Conservation (phyloP, 768 basidiomycete species). For the Leucosporidium yakuticum region DNA sequence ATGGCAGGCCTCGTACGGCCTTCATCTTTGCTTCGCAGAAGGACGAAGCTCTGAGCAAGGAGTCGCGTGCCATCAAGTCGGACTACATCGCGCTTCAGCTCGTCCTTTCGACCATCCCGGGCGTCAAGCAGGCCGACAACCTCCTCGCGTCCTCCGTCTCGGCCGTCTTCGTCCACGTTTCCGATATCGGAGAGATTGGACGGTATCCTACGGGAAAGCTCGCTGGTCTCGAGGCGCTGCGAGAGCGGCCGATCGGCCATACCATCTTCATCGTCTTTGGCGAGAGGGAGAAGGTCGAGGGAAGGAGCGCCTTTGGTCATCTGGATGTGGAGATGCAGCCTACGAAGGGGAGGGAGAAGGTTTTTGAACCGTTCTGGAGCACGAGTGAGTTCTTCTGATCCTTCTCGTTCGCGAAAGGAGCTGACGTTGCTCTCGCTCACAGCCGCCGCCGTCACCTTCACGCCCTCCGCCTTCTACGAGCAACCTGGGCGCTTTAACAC, state of each 20-base stretch:
- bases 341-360: neutral
- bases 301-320: no score
- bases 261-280: conserved; percentile 15
- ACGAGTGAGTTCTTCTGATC: conserved; percentile 7
- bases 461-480: conserved; percentile 1
- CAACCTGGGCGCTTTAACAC: no score
- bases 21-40: conserved; percentile 5
- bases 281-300: neutral
- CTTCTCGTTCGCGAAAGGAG: neutral
- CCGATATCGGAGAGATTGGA: conserved; percentile 7
- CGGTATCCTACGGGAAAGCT: conserved; percentile 8
- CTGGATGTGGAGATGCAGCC: neutral
- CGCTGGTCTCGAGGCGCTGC: conserved; percentile 5
- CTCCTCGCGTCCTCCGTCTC: neutral
- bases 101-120: conserved; percentile 7
- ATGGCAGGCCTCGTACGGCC: neutral
- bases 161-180: conserved; percentile 27
- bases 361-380: conserved; percentile 8
- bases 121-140: conserved; percentile 23
- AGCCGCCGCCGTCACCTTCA: conserved; percentile 23
- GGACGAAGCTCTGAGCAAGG: neutral
- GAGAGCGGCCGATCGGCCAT: neutral
- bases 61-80: neutral
- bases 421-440: neutral
- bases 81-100: conserved; percentile 24